These are phyloP conservation scores for Xylaria hypoxylon DNA, from an alignment of 2,329 filamentous ascomycete species.

Conservation along the genomic window DNA sequence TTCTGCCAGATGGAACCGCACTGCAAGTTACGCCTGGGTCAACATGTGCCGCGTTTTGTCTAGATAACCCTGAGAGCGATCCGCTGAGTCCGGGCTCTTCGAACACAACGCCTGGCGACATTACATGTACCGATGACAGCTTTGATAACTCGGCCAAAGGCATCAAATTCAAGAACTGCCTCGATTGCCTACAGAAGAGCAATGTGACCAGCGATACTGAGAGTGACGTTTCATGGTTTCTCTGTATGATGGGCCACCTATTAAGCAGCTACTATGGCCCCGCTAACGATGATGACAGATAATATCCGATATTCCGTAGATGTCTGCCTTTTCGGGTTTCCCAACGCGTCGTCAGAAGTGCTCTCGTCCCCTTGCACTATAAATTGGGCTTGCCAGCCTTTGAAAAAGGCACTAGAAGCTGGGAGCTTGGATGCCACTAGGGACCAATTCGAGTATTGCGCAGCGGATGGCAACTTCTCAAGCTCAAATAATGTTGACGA, in stretches of 20 bases:
- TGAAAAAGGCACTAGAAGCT: constrained; percentile 54
- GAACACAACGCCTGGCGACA: constrained; percentile 59
- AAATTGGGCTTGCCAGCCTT: constrained; percentile 55
- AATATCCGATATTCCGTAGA: constrained; percentile 63
- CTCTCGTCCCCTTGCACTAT: constrained; percentile 59
- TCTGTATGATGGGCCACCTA: constrained; percentile 57
- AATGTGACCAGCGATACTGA: constrained; percentile 54
- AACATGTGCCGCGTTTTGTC: constrained; percentile 61
- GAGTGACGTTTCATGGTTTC: constrained; percentile 59
- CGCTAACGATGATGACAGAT: constrained; percentile 54
- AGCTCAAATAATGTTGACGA: constrained; percentile 48
- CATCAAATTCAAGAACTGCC: constrained; percentile 60
- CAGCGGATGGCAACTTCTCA: constrained; percentile 53
- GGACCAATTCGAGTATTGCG: constrained; percentile 57
- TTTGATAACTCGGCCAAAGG: constrained; percentile 55
- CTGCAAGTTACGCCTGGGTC: constrained; percentile 63
- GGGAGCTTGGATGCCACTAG: constrained; percentile 49
- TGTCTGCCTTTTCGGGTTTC: constrained; percentile 59
- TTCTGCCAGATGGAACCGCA: constrained; percentile 25
- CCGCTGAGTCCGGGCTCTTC: constrained; percentile 52
- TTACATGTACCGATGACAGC: constrained; percentile 59
- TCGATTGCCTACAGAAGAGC: constrained; percentile 61
- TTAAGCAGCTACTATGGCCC: background rate
- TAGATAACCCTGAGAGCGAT: constrained; percentile 54
- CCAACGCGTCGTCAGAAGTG: constrained; percentile 44